Percentiles rank a stretch among this genome's conserved stretches.
These are phyloP conservation scores for Penicillium malachiteum DNA, from an alignment of 495 filamentous ascomycete genomes.

Conservation along the genomic window DNA sequence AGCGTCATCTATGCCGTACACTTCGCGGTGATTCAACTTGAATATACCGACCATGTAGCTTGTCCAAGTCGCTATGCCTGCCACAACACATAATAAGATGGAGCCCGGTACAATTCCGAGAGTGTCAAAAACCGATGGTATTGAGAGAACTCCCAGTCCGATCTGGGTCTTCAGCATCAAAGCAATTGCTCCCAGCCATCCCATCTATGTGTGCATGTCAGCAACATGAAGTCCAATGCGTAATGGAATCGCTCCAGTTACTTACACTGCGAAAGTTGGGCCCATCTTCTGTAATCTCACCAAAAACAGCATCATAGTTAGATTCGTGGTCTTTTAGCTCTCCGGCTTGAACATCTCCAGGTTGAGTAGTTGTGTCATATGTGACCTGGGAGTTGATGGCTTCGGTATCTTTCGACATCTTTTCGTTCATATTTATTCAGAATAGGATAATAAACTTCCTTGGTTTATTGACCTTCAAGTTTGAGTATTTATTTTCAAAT, in stretches of 20 bases:
- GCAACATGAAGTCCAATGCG: background rate
- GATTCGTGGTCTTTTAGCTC: background rate
- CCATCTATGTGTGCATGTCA: slow-evolving; percentile 9
- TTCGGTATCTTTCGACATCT: no score
- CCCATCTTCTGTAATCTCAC: slow-evolving; percentile 16
- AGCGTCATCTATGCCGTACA: slow-evolving; percentile 66
- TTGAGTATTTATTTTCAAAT: no score
- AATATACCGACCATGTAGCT: slow-evolving; percentile 68
- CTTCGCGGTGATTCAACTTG: slow-evolving; percentile 61
- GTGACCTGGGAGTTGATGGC: no score
- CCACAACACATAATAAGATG: slow-evolving; percentile 52
- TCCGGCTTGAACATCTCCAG: background rate
- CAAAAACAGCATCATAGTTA: slow-evolving; percentile 17
- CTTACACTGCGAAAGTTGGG: slow-evolving; percentile 18
- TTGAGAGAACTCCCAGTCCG: slow-evolving; percentile 55
- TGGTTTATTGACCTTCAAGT: no score
- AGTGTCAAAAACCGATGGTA: slow-evolving; percentile 53
- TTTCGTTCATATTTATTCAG: no score
- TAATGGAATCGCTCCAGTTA: background rate
- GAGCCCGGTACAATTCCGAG: slow-evolving; percentile 54
- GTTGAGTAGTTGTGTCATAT: no score
- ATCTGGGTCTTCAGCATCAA: slow-evolving; percentile 39
- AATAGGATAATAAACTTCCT: no score
- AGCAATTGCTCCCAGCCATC: slow-evolving; percentile 14
- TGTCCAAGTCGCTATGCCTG: slow-evolving; percentile 64